Evolutionary conservation across 768 basidiomycete species (phyloP), one percentile per base, ranked within the genome.

Genomic region (Chiua virens): DNA sequence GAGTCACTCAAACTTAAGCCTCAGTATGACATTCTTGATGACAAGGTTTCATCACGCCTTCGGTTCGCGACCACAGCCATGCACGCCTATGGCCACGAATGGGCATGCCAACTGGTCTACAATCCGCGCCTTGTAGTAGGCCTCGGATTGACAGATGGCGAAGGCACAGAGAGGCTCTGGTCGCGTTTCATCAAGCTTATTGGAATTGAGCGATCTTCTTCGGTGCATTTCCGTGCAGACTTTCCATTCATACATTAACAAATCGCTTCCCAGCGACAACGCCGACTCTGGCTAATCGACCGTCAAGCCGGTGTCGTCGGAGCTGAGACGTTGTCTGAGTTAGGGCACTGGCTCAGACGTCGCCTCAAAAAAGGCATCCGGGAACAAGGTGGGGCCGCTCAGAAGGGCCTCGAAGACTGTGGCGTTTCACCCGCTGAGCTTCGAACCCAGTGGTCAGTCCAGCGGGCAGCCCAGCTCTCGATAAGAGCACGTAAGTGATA

Each of bases 151-250:
- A 73, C 6, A 45, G 52, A 60, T 0, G 18, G 28, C 2, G 43
- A 49, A n/a, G 47, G 71, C 20, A 27, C 30, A 3, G 47, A 47
- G 9, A 44, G 64, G 4, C 53, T 73, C 1, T 75, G 74, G 74
- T 71, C 70, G 0, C 25, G 41, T 0, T 44, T 73, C 15, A 40
- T 66, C 27, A 66, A 66, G 23, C 52, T 78, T 1, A 75, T 77
- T 25, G 58, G 62, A 0, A 58, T 73, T 21, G 61, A 67, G 0
- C 55, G 71, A 13, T 46, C 53, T 0, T 73, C 66, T 8, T 64
- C 59, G 11, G 75, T 77, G n/a, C n/a, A n/a, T n/a, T n/a, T n/a
- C n/a, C n/a, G n/a, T n/a, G n/a, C n/a, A 56, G 22, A 66, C 63
- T 17, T 9, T 17, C 0, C 11, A 9, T 15, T 18, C 35, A 17